Evolutionary conservation across 2,329 filamentous ascomycete species (phyloP).

Genomic region (Daldinia eschscholtzii): DNA sequence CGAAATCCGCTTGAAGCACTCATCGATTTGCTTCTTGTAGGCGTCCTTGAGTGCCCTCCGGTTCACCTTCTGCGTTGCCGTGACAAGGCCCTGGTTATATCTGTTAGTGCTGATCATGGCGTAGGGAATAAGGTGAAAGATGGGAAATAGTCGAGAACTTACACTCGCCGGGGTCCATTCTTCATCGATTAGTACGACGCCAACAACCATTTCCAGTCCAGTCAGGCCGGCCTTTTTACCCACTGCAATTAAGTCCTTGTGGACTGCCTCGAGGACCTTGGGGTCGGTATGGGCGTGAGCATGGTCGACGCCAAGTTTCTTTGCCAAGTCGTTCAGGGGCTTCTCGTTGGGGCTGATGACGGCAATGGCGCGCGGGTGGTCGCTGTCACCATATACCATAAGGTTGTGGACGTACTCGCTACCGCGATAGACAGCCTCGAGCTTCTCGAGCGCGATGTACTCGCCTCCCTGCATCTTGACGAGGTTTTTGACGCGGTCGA

Average conservation of each 20-base stretch:
- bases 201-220: conserved; percentile 79
- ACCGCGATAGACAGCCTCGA: conserved; percentile 91
- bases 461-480: conserved; percentile 96
- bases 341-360: conserved; percentile 80
- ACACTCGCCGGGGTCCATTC: conserved; percentile 90
- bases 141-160: conserved; percentile 57
- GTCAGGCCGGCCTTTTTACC: conserved; percentile 76
- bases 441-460: conserved; percentile 96
- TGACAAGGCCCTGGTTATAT: conserved; percentile 65
- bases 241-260: conserved; percentile 74
- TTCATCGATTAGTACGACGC: conserved; percentile 83
- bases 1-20: conserved; percentile 52
- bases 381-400: conserved; percentile 84
- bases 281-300: conserved; percentile 75
- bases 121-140: conserved; percentile 6
- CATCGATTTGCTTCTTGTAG: conserved; percentile 66
- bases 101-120: conserved; percentile 17
- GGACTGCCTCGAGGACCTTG: conserved; percentile 72
- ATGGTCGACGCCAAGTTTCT: conserved; percentile 72
- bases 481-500: conserved; percentile 98
- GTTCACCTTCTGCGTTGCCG: conserved; percentile 73
- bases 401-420: conserved; percentile 84
- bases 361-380: conserved; percentile 83
- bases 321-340: conserved; percentile 70
- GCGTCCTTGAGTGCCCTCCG: conserved; percentile 63